Evolutionary conservation across 768 basidiomycete genomes (phyloP).

Genomic region (Chiua virens): DNA sequence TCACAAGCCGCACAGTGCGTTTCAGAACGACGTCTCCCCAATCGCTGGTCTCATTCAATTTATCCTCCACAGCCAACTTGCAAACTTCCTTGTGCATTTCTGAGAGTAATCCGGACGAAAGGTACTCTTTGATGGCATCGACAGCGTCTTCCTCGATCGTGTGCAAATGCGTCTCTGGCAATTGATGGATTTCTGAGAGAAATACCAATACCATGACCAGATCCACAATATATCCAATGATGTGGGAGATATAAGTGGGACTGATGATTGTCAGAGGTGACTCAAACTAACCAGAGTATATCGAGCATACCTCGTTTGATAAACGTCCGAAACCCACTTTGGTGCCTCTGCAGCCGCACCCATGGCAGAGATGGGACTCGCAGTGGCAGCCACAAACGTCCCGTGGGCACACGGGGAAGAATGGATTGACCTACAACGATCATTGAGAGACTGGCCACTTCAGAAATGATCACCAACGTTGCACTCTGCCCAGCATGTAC

Average conservation of each 20-base stretch:
- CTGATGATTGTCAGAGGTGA: not conserved
- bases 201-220: not conserved
- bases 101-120: not conserved
- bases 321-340: slow-evolving; percentile 3
- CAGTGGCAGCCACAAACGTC: slow-evolving; percentile 2
- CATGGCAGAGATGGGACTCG: slow-evolving; percentile 1
- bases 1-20: slow-evolving; percentile 1
- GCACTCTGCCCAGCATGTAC: not conserved
- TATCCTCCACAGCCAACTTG: not conserved
- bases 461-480: not conserved
- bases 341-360: slow-evolving; percentile 1
- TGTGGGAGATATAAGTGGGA: not conserved
- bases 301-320: not conserved
- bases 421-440: not conserved
- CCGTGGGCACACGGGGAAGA: not conserved
- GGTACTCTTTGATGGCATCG: not conserved
- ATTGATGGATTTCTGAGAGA: slow-evolving; percentile 1
- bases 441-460: not conserved
- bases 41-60: not conserved
- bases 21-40: not conserved
- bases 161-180: not conserved
- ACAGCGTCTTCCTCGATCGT: slow-evolving; percentile 4
- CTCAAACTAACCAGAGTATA: not conserved
- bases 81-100: not conserved
- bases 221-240: slow-evolving; percentile 6